Base-by-base conservation (phyloP, 2,329 filamentous ascomycete species). In the Aspergillus sp. region DNA sequence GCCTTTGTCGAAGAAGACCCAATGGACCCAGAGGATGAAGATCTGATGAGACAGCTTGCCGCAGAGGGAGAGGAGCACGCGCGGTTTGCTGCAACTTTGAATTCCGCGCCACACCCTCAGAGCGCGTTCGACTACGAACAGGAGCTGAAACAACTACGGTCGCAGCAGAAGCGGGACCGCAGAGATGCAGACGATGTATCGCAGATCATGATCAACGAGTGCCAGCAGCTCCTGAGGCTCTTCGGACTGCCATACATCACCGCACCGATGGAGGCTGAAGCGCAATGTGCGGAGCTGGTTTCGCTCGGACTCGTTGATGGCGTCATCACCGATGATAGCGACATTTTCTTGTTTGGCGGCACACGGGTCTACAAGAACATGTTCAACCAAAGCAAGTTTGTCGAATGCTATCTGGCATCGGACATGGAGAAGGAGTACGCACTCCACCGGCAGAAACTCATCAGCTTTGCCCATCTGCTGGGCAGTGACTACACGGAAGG, bases 301-400 rank as follows among this genome's bases (percentile, higher is more conserved):
- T 66, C 64, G 1, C 68, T 96, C 0, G 85, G 86, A 0, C 75
- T 96, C 0, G 93, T 98, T 6, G 93, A 98, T 55, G 91, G 93
- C 8, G 94, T 98, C 40, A 88, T 98, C 17, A 98, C 93, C 0
- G 91, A 98, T 51, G 91, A 98, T 55, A 93, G 83, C 2, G 91
- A 98, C 66, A 93, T 81, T 1, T 98, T 98, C 52, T 73, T 98
- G 1, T 98, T 98, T 57, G 93, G 91, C 12, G 93, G 91, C 24
- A 98, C 86, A 0, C 74, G 89, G 12, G 82, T 98, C 14, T 98
- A 98, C 70, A 98, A 98, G 60, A 98, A 98, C 66, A 93, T 98
- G 86, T 98, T 98, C 69, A 98, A 95, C 60, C 81, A 86, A 48
- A 91, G 91, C 58, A 98, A 98, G 56, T 93, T 86, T 48, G 91